These are phyloP conservation scores for Eucommia ulmoides DNA, from an alignment of 257 asterid species.

Conservation along the genomic window DNA sequence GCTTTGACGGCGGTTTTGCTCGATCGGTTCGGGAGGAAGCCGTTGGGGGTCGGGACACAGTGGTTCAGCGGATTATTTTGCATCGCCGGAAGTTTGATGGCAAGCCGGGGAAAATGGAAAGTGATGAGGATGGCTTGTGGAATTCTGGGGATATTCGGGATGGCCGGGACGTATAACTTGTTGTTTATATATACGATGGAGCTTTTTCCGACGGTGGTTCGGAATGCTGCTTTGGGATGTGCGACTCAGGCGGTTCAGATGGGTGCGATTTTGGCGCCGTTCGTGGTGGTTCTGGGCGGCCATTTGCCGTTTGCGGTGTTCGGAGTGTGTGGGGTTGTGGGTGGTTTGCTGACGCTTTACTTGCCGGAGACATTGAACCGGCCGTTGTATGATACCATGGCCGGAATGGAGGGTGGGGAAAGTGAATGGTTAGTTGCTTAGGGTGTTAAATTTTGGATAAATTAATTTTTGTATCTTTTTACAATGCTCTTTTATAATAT, in stretches of 20 bases:
- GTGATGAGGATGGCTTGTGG: conserved; percentile 41
- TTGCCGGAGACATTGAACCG: conserved; percentile 69
- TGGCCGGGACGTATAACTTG: conserved; percentile 83
- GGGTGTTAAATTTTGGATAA: too few relatives aligned
- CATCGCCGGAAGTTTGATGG: conserved; percentile 30
- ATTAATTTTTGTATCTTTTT: too few relatives aligned
- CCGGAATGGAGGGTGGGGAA: conserved; percentile 60
- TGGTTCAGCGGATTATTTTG: conserved; percentile 69
- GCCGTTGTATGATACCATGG: conserved; percentile 75
- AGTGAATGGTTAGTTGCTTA: too few relatives aligned
- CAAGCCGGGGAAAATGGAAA: conserved; percentile 22
- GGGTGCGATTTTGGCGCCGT: conserved; percentile 77
- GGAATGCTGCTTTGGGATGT: conserved; percentile 86
- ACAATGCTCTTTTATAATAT: too few relatives aligned
- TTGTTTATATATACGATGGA: conserved; percentile 63
- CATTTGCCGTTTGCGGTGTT: conserved; percentile 54
- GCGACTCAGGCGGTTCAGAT: conserved; percentile 75
- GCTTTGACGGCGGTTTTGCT: conserved; percentile 46
- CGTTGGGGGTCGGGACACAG: conserved; percentile 60
- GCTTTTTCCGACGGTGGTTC: conserved; percentile 75
- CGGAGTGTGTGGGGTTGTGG: conserved; percentile 55
- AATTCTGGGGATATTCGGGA: conserved; percentile 68
- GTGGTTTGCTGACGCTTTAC: conserved; percentile 47
- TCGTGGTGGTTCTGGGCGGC: conserved; percentile 65
- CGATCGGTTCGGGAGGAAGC: conserved; percentile 57